These are phyloP conservation scores for Russula griseocarnosa DNA, from an alignment of 768 basidiomycete genomes.

Conservation along the genomic window DNA sequence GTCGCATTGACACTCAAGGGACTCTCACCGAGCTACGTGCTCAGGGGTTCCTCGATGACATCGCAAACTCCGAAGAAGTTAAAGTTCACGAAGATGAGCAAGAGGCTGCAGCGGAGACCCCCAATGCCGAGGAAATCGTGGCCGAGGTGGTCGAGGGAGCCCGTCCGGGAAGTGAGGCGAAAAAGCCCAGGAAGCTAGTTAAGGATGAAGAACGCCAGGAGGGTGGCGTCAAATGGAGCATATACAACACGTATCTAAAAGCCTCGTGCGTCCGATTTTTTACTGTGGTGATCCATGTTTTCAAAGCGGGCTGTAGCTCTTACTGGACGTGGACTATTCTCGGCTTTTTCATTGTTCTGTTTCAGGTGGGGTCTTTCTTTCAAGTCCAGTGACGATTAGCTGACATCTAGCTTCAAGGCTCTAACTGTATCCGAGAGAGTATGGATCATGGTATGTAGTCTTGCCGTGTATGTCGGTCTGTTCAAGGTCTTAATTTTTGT, in stretches of 20 bases:
- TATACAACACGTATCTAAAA: conserved; percentile 60
- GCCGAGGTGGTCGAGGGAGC: conserved; percentile 31
- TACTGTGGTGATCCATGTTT: neutral
- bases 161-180: conserved; percentile 38
- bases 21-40: conserved; percentile 59
- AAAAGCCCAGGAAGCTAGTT: conserved; percentile 68
- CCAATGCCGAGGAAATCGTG: conserved; percentile 33
- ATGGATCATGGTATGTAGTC: conserved; percentile 62
- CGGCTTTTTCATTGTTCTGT: conserved; percentile 44
- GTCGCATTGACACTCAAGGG: conserved; percentile 74
- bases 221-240: conserved; percentile 77
- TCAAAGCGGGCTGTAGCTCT: conserved; percentile 39
- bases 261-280: conserved; percentile 51
- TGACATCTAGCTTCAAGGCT: conserved; percentile 33
- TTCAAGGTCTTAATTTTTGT: neutral
- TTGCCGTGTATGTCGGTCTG: neutral
- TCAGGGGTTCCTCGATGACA: conserved; percentile 57
- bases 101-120: conserved; percentile 24
- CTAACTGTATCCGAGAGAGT: conserved; percentile 57
- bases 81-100: conserved; percentile 46
- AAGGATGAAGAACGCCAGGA: conserved; percentile 79
- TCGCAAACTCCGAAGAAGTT: conserved; percentile 51
- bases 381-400: neutral
- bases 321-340: conserved; percentile 66
- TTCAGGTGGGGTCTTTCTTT: conserved; percentile 30